phyloP scores from a whole-genome alignment of 2,329 filamentous ascomycete species.

The Apiospora sp. region DNA sequence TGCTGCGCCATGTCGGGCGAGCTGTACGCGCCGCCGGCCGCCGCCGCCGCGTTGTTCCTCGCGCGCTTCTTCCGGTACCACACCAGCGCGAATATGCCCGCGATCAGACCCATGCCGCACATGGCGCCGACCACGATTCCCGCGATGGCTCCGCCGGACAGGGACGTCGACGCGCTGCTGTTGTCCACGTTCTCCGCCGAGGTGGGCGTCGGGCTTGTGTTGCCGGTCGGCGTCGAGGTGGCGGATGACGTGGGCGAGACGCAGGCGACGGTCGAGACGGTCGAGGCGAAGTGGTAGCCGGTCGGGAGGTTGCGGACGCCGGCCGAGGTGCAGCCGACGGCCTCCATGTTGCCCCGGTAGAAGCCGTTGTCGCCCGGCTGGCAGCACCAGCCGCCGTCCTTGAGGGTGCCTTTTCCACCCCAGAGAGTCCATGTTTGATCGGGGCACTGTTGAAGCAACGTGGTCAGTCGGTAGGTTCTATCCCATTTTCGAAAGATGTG shows the following conservation, averaged over 20 bases:
- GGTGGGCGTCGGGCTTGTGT: neutral
- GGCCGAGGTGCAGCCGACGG: neutral
- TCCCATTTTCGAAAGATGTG: too few relatives aligned
- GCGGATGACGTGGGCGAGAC: slow-evolving; percentile 11
- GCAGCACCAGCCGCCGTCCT: slow-evolving; percentile 13
- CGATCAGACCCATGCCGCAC: neutral
- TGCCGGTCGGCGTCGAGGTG: neutral
- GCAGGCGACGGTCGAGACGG: neutral
- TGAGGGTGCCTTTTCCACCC: neutral
- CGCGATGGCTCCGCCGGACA: neutral
- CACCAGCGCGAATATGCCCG: neutral
- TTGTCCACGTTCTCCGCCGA: neutral
- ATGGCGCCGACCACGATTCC: neutral
- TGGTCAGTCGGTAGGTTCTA: too few relatives aligned
- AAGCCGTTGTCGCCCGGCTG: slow-evolving; percentile 1
- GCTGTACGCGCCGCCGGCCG: neutral
- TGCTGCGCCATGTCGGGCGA: neutral
- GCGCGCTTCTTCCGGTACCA: slow-evolving; percentile 5
- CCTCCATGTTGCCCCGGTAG: neutral
- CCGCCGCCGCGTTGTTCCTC: neutral
- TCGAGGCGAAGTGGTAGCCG: neutral
- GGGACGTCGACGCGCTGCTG: neutral
- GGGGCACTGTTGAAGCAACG: neutral
- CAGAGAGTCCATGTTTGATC: neutral
- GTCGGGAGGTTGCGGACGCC: neutral